These are phyloP conservation scores for Dovyalis caffra DNA, from an alignment of 345 rosid species.

Conservation along the genomic window DNA sequence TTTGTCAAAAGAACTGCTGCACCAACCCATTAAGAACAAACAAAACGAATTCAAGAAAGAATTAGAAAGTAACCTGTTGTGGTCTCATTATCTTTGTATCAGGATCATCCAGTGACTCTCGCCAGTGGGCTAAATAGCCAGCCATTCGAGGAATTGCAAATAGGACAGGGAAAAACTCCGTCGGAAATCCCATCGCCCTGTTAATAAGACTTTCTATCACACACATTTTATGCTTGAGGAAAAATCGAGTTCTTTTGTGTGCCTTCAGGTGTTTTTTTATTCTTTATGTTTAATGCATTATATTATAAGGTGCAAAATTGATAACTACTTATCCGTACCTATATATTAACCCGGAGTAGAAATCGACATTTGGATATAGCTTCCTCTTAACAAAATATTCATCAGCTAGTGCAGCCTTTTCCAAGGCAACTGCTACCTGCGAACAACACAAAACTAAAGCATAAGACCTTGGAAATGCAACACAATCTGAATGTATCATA, in stretches of 20 bases:
- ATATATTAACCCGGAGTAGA: conserved; percentile 92
- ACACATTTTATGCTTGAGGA: conserved; percentile 2
- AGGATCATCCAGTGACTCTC: conserved; percentile 93
- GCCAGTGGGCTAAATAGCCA: conserved; percentile 93
- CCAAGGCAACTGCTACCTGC: conserved; percentile 94
- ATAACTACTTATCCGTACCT: conserved; percentile 41
- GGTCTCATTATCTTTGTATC: conserved; percentile 99
- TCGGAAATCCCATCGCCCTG: conserved; percentile 99
- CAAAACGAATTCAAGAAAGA: not conserved
- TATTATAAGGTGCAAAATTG: not conserved
- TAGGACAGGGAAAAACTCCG: conserved; percentile 89
- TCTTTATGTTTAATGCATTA: not conserved
- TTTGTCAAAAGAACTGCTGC: not conserved
- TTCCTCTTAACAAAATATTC: conserved; percentile 87
- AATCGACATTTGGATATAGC: conserved; percentile 97
- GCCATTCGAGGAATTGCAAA: conserved; percentile 99
- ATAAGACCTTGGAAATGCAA: conserved; percentile 2
- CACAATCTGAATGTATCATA: not conserved
- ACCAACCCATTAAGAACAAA: not conserved
- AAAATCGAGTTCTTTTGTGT: not conserved
- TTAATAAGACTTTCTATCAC: not conserved
- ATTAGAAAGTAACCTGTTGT: conserved; percentile 61
- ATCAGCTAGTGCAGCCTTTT: conserved; percentile 94
- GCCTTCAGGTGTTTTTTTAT: conserved; percentile 3
- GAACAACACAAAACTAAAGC: conserved; percentile 10